Evolutionary conservation across 345 rosid genomes (phyloP).

Genomic region (Gossypium arboreum): DNA sequence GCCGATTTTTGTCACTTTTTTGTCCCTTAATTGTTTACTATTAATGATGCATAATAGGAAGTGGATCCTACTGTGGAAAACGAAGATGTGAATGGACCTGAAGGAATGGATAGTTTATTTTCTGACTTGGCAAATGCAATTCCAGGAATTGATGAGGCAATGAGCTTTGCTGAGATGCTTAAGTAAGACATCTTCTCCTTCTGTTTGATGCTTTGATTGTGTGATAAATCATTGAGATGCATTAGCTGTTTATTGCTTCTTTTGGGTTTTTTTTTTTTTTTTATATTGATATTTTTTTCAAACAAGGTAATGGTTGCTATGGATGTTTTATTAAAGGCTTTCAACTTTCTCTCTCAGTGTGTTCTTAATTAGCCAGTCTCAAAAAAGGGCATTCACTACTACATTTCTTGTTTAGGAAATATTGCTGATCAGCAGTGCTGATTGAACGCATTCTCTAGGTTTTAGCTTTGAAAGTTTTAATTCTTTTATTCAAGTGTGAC

Average conservation of each 20-base stretch:
- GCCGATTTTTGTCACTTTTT: too few relatives aligned
- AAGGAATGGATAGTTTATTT: slow-evolving; percentile 88
- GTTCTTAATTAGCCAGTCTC: not conserved
- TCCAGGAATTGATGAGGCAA: slow-evolving; percentile 98
- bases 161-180: slow-evolving; percentile 99
- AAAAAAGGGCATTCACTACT: not conserved
- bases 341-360: not conserved
- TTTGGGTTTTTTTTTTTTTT: not conserved
- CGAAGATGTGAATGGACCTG: slow-evolving; percentile 60
- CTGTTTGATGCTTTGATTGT: slow-evolving; percentile 1
- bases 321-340: not conserved
- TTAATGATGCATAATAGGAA: slow-evolving; percentile 47
- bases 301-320: not conserved
- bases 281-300: not conserved
- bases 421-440: not conserved
- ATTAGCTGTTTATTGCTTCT: not conserved
- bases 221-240: not conserved
- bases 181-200: slow-evolving; percentile 46
- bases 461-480: not conserved
- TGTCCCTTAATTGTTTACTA: not conserved
- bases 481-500: not conserved
- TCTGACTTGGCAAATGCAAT: slow-evolving; percentile 92
- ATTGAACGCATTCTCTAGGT: not conserved
- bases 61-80: slow-evolving; percentile 92
- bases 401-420: slow-evolving; percentile 1